Evolutionary conservation across 2,329 filamentous ascomycete species (phyloP).

Genomic region (Dothideomycetes sp.): DNA sequence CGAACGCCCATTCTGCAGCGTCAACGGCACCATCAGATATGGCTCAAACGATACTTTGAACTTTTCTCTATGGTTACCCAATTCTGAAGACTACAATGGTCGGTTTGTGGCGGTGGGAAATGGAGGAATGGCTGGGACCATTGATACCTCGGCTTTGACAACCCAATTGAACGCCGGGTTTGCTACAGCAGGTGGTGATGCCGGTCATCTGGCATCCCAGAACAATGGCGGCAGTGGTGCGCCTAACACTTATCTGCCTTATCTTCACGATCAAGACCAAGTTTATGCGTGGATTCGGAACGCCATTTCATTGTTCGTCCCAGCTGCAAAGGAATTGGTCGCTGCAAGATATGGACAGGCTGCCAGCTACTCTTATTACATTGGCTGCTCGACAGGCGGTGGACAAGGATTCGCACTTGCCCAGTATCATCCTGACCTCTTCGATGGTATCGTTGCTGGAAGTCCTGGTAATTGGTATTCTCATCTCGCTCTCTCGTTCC

Average conservation of each 20-base stretch:
- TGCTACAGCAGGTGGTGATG: conserved; percentile 22
- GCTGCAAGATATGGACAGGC: conserved; percentile 26
- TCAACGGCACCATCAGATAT: conserved; percentile 19
- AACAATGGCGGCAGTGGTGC: conserved; percentile 21
- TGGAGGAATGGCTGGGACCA: conserved; percentile 22
- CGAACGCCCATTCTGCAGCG: conserved; percentile 19
- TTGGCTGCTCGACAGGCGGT: conserved; percentile 35
- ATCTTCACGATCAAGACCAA: conserved; percentile 22
- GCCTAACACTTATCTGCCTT: conserved; percentile 21
- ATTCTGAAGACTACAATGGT: conserved; percentile 17
- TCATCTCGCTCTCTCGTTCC: conserved; percentile 23
- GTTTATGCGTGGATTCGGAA: conserved; percentile 30
- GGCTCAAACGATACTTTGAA: conserved; percentile 19
- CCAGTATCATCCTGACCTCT: conserved; percentile 32
- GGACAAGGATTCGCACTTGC: conserved; percentile 35
- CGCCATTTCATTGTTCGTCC: conserved; percentile 29
- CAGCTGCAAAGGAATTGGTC: conserved; percentile 23
- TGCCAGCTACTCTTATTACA: conserved; percentile 31
- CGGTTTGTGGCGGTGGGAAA: conserved; percentile 25
- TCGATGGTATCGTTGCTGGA: conserved; percentile 36
- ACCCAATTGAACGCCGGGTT: conserved; percentile 22
- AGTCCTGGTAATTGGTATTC: conserved; percentile 33
- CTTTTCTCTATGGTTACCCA: conserved; percentile 22
- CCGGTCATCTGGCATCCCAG: conserved; percentile 19
- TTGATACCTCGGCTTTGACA: conserved; percentile 20